phyloP scores from a whole-genome alignment of 2,329 filamentous ascomycete genomes.

The Sordariomycetes sp. region DNA sequence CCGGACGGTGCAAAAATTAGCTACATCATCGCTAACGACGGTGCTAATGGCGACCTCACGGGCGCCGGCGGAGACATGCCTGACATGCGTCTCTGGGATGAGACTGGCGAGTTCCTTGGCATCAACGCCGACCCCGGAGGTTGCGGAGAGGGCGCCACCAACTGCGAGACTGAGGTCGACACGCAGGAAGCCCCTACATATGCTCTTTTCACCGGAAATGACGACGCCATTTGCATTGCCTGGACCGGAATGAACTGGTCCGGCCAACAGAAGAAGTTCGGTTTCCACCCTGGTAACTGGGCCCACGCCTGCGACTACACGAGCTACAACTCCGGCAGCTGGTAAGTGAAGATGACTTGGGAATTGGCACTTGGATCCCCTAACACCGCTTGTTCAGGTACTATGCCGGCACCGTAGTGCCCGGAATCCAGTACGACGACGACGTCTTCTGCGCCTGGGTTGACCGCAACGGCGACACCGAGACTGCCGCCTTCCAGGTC shows the following conservation, averaged over 20 bases:
- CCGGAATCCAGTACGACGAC: neutral
- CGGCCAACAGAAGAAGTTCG: neutral
- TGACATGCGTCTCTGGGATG: conserved; percentile 16
- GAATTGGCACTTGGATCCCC: too few relatives aligned
- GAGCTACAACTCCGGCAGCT: neutral
- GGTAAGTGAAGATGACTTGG: too few relatives aligned
- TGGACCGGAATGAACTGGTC: neutral
- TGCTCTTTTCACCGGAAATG: conserved; percentile 14
- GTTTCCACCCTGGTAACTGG: neutral
- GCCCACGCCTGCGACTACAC: neutral
- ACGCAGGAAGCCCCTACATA: conserved; percentile 11
- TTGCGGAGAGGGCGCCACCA: conserved; percentile 10
- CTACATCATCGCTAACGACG: conserved; percentile 8
- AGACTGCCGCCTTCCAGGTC: neutral
- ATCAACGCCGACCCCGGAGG: conserved; percentile 9
- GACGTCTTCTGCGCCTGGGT: neutral
- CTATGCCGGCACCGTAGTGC: neutral
- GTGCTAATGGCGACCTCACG: conserved; percentile 6
- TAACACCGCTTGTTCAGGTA: too few relatives aligned
- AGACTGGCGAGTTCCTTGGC: conserved; percentile 14
- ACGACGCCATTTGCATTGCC: neutral
- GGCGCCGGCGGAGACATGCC: conserved; percentile 15
- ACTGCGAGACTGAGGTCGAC: conserved; percentile 7
- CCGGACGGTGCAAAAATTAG: conserved; percentile 2
- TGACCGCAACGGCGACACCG: neutral